Percentiles rank a stretch among this genome's conserved stretches.
Evolutionary conservation across 1,139 yeast species (phyloP).

Genomic region (Taphrina betulina): DNA sequence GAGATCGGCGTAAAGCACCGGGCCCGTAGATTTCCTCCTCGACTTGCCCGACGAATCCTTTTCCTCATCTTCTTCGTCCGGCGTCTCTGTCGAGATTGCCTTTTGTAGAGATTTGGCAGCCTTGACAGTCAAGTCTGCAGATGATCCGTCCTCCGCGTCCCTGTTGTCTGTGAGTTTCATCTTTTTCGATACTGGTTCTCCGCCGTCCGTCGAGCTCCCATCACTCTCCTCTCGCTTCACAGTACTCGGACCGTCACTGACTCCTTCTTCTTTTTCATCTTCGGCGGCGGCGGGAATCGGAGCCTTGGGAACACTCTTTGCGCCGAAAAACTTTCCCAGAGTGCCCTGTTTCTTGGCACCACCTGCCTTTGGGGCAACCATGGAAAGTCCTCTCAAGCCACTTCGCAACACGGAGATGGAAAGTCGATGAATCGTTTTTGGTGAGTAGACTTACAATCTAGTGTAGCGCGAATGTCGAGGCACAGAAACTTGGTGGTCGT

Average conservation of each 20-base stretch:
- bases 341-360: constrained; percentile 13
- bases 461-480: no score
- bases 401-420: neutral
- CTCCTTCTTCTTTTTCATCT: neutral
- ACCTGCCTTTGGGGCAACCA: constrained; percentile 13
- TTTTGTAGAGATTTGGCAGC: constrained; percentile 4
- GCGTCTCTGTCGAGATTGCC: neutral
- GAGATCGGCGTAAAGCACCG: constrained; percentile 28
- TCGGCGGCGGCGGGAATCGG: neutral
- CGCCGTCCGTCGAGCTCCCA: neutral
- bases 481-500: no score
- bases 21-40: neutral
- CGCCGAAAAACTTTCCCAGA: constrained; percentile 15
- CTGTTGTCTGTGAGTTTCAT: neutral
- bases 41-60: neutral
- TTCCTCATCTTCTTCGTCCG: neutral
- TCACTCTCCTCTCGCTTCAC: neutral
- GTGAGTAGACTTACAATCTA: no score
- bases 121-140: neutral
- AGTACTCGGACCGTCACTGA: neutral
- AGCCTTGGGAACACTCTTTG: constrained; percentile 1
- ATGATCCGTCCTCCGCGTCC: neutral
- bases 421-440: neutral
- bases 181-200: constrained; percentile 3
- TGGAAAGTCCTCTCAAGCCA: constrained; percentile 4